Evolutionary conservation across 768 basidiomycete species (phyloP).

Genomic region (Boletus fagicola): DNA sequence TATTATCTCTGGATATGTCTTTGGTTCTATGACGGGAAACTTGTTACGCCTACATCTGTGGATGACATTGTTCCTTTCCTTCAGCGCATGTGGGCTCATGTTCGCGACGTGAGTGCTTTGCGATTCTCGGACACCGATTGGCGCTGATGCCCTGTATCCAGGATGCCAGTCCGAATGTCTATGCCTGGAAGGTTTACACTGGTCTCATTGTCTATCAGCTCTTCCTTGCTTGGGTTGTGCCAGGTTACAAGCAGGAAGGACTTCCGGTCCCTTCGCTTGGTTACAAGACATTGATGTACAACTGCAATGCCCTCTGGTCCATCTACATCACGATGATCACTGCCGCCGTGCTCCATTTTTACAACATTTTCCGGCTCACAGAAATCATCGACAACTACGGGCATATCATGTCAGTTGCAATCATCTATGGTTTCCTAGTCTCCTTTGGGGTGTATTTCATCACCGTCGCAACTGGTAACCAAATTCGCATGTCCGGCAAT

Average conservation of each 20-base stretch:
- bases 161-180: conserved; percentile 89
- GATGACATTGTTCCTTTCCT: conserved; percentile 79
- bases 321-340: conserved; percentile 82
- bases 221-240: conserved; percentile 84
- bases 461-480: conserved; percentile 71
- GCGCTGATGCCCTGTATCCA: conserved; percentile 30
- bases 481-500: conserved; percentile 93
- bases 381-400: conserved; percentile 97
- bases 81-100: conserved; percentile 78
- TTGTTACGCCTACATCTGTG: conserved; percentile 65
- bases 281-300: conserved; percentile 92
- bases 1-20: conserved; percentile 99
- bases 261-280: conserved; percentile 93
- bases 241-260: conserved; percentile 91
- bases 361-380: conserved; percentile 83
- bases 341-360: conserved; percentile 72
- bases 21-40: conserved; percentile 89
- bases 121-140: neutral
- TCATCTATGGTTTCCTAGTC: conserved; percentile 85
- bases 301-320: conserved; percentile 90
- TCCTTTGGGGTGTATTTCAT: conserved; percentile 80
- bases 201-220: conserved; percentile 89
- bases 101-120: conserved; percentile 58
- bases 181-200: conserved; percentile 88
- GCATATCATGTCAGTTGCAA: conserved; percentile 90